A percentile compares a stretch with the other conserved stretches of the same genome.
These are phyloP conservation scores for Trichomonascus vanleenenianus DNA, from an alignment of 805 yeast species.

Conservation along the genomic window DNA sequence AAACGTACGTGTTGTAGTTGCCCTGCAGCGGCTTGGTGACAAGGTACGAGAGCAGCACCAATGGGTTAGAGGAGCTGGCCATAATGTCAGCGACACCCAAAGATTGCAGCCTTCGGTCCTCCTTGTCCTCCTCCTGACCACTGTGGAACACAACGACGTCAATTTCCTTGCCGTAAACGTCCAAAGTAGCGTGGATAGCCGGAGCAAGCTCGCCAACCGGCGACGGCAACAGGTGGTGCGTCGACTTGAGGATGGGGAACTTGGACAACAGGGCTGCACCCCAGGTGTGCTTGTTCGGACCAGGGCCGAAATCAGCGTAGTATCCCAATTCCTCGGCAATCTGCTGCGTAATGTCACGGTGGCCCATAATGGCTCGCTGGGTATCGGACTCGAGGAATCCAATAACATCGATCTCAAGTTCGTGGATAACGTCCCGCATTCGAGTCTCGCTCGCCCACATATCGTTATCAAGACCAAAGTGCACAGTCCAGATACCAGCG, in stretches of 20 bases:
- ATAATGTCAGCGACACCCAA: slow-evolving; percentile 66
- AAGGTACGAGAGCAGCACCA: slow-evolving; percentile 78
- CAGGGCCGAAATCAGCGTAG: slow-evolving; percentile 97
- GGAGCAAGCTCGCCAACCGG: slow-evolving; percentile 99
- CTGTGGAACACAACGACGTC: slow-evolving; percentile 97
- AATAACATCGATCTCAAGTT: slow-evolving; percentile 83
- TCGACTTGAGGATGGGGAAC: slow-evolving; percentile 85
- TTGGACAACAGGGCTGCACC: slow-evolving; percentile 88
- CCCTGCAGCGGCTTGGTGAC: slow-evolving; percentile 85
- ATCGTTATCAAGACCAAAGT: slow-evolving; percentile 93
- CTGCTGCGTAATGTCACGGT: slow-evolving; percentile 86
- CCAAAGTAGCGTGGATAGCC: slow-evolving; percentile 92
- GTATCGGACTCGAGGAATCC: slow-evolving; percentile 92
- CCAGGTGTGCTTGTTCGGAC: slow-evolving; percentile 98
- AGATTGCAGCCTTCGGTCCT: slow-evolving; percentile 85
- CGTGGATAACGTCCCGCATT: slow-evolving; percentile 75
- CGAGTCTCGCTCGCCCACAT: slow-evolving; percentile 96
- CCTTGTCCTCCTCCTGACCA: slow-evolving; percentile 96
- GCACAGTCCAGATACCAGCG: slow-evolving; percentile 98
- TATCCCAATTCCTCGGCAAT: slow-evolving; percentile 87
- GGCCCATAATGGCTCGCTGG: slow-evolving; percentile 89
- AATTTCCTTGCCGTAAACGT: slow-evolving; percentile 76
- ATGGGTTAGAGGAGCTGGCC: slow-evolving; percentile 75
- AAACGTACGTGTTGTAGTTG: slow-evolving; percentile 85
- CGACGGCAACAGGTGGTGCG: slow-evolving; percentile 88